A percentile compares a stretch with the other conserved stretches of the same genome.
Conservation (phyloP, 305 asterid genomes). For the Fraxinus greggii region DNA sequence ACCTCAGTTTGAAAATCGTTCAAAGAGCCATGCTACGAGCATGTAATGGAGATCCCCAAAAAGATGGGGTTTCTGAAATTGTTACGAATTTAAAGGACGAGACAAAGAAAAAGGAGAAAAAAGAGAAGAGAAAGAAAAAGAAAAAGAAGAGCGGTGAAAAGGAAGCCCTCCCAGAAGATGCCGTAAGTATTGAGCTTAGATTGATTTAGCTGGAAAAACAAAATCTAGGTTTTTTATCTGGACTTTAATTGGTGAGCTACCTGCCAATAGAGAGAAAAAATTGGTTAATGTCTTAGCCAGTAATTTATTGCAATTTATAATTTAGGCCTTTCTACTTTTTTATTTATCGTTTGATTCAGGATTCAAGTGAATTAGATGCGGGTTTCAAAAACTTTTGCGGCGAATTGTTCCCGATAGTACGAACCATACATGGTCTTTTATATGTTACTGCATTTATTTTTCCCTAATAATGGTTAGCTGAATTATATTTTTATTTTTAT, state of each 20-base stretch:
- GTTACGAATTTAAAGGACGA: slow-evolving; percentile 41
- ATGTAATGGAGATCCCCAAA: slow-evolving; percentile 18
- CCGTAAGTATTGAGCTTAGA: slow-evolving; percentile 35
- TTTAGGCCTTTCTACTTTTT: not conserved
- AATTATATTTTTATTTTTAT: not conserved
- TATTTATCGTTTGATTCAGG: slow-evolving; percentile 36
- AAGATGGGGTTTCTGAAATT: slow-evolving; percentile 31
- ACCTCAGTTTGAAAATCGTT: slow-evolving; percentile 68
- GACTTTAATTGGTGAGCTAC: not conserved
- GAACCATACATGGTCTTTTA: not conserved
- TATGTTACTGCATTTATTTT: not conserved
- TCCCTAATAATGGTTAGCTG: not conserved
- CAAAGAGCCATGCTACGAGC: slow-evolving; percentile 50
- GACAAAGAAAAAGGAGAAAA: slow-evolving; percentile 36
- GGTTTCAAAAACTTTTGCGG: slow-evolving; percentile 55
- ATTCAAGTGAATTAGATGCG: slow-evolving; percentile 40
- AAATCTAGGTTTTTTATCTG: not conserved
- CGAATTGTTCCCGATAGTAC: slow-evolving; percentile 53
- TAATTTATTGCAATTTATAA: not conserved
- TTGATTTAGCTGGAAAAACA: not conserved
- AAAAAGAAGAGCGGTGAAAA: slow-evolving; percentile 42
- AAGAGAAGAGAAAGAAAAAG: slow-evolving; percentile 49
- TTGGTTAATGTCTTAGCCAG: not conserved
- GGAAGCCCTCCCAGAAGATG: slow-evolving; percentile 30
- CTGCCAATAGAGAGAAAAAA: not conserved